Conservation (phyloP, 805 yeast genomes). For the Monosporozyma aquatica region DNA sequence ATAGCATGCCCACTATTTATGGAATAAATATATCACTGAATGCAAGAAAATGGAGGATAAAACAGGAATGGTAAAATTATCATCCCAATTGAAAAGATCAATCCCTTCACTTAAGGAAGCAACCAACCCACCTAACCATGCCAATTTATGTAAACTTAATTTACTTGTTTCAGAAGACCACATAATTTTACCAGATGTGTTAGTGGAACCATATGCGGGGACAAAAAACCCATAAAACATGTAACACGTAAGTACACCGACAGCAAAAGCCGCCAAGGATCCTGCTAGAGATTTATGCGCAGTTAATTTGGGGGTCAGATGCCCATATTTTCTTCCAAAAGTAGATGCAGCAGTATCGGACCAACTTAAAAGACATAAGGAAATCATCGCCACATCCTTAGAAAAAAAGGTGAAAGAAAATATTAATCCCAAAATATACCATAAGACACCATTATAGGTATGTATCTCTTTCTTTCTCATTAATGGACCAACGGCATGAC, state of each 20-base stretch:
- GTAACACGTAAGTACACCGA: conserved; percentile 61
- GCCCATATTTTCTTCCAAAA: conserved; percentile 78
- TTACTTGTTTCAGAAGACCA: conserved; percentile 59
- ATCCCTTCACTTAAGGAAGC: conserved; percentile 85
- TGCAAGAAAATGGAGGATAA: conserved; percentile 61
- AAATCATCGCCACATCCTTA: conserved; percentile 71
- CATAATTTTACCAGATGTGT: conserved; percentile 46
- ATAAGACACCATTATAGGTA: conserved; percentile 73
- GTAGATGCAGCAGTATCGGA: conserved; percentile 97
- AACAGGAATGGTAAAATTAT: conserved; percentile 90
- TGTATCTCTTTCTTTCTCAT: conserved; percentile 79
- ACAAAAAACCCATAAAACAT: conserved; percentile 64
- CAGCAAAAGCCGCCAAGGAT: conserved; percentile 69
- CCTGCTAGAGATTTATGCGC: conserved; percentile 84
- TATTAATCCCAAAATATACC: conserved; percentile 73
- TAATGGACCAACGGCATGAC: conserved; percentile 61
- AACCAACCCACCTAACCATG: conserved; percentile 62
- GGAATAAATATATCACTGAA: conserved; percentile 31
- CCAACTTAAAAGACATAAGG: conserved; percentile 83
- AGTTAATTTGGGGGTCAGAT: conserved; percentile 69
- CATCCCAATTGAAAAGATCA: conserved; percentile 71
- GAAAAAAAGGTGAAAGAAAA: conserved; percentile 62
- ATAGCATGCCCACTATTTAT: background rate
- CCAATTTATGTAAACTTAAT: conserved; percentile 43
- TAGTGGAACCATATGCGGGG: conserved; percentile 50